These are phyloP conservation scores for Suhomyces bokatorum DNA, from an alignment of 1,139 yeast genomes.

Conservation along the genomic window DNA sequence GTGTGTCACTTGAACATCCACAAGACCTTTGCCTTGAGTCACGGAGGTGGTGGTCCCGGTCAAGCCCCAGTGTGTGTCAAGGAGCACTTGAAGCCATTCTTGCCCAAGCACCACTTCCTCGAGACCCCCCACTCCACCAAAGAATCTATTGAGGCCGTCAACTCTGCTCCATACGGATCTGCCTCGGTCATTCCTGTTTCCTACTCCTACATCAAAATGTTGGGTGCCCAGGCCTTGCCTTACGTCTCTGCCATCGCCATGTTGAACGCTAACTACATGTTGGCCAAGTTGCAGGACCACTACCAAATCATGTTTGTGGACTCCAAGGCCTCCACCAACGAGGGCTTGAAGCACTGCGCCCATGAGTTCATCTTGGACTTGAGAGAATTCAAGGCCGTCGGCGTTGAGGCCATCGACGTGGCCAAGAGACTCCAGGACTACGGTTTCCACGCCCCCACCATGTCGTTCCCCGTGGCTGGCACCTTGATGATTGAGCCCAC, in stretches of 20 bases:
- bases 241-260: constrained; percentile 86
- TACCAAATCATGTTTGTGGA: constrained; percentile 78
- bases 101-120: constrained; percentile 75
- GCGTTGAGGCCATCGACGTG: constrained; percentile 92
- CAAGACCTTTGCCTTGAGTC: constrained; percentile 96
- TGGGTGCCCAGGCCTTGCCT: constrained; percentile 84
- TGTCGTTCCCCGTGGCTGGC: constrained; percentile 98
- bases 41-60: constrained; percentile 99
- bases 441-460: constrained; percentile 98
- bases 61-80: constrained; percentile 97
- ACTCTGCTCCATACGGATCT: constrained; percentile 95
- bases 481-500: constrained; percentile 98
- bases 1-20: constrained; percentile 96
- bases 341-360: constrained; percentile 77
- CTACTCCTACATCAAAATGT: constrained; percentile 89
- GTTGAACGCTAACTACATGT: constrained; percentile 95
- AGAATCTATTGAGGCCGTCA: constrained; percentile 71
- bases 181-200: constrained; percentile 93
- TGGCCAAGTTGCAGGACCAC: constrained; percentile 66
- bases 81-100: constrained; percentile 73
- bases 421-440: constrained; percentile 97
- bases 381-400: constrained; percentile 77
- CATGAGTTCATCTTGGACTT: constrained; percentile 94
- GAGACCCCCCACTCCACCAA: constrained; percentile 55
- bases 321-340: constrained; percentile 41